Base-by-base conservation (phyloP, 352 stramenopile species). In the Globisporangium paddicum region DNA sequence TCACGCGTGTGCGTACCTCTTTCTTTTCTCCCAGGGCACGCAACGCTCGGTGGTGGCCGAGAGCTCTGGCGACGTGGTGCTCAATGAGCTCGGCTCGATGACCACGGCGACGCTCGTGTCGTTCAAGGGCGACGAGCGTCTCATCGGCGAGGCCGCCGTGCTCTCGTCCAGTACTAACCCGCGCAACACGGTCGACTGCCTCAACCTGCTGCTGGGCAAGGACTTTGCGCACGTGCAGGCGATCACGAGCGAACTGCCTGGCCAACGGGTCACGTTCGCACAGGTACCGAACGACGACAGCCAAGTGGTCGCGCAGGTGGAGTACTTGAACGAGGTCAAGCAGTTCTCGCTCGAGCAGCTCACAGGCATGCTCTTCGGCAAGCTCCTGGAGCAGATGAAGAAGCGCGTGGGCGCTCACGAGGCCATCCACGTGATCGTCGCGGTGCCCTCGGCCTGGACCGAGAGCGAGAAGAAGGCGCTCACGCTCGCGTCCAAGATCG, bases 41-140 rank as follows among this genome's bases (percentile, higher is more conserved):
- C 79, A 88, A 69, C 85, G 81, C 59, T 94, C 77, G 52, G 85
- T 94, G 5, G 73, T 92, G 11, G 82, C 85, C 26, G 75, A 77
- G 51, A 74, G 63, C 63, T 75, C 69, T 2, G 86, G 86, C 49
- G 87, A 95, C 38, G 85, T 95, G 30, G 79, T 96, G 66, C 80
- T 94, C 35, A 96, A 95, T 55, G 87, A 96, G 67, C 81, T 97
- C 9, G 89, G 89, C 38, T 78, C 73, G 45, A 92, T 96, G 79
- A 94, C 86, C 32, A 93, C 84, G 3, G 84, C 87, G 28, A 91
- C 82, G 34, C 68, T 96, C 19, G 83, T 96, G 56, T 84, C 86
- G n/a, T 96, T 96, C 58, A 95, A 93, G 55, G 78, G 79, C 51
- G 74, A 90, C 50, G 86, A 96, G 70, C 74, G 87, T 0, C 77